A percentile compares a stretch with the other conserved stretches of the same genome.
Evolutionary conservation across 257 asterid genomes (phyloP).

Genomic region (Capsicum pubescens): DNA sequence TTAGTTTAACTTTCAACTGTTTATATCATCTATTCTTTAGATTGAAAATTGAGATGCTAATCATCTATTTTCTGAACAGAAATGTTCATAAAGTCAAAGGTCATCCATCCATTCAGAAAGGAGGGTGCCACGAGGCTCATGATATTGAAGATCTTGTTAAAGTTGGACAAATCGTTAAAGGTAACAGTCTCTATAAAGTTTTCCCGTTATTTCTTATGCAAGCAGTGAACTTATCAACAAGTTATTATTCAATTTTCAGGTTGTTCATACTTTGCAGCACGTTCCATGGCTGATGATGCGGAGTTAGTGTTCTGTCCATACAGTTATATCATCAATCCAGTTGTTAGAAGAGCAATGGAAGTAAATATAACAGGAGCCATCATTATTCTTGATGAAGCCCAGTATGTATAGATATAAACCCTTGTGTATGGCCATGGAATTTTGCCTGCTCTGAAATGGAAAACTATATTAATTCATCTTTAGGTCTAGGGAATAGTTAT

Average conservation of each 20-base stretch:
- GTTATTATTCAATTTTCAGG: conserved; percentile 60
- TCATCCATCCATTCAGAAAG: conserved; percentile 90
- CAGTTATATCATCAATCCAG: conserved; percentile 81
- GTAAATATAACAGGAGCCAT: conserved; percentile 70
- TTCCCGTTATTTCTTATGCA: conserved; percentile 27
- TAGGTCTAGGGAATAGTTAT: background rate
- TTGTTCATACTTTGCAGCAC: conserved; percentile 92
- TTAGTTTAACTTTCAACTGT: conserved; percentile 33
- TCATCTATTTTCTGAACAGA: conserved; percentile 48
- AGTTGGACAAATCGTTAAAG: conserved; percentile 88
- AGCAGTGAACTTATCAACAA: conserved; percentile 37
- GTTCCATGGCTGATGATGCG: conserved; percentile 81
- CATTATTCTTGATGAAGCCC: conserved; percentile 96
- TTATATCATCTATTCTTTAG: conserved; percentile 22
- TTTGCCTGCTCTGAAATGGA: conserved; percentile 25
- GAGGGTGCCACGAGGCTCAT: conserved; percentile 95
- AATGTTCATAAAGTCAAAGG: conserved; percentile 79
- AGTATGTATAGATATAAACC: conserved; percentile 58
- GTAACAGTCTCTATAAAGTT: conserved; percentile 39
- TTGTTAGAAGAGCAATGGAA: conserved; percentile 90
- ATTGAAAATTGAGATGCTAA: conserved; percentile 34
- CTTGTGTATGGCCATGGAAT: background rate
- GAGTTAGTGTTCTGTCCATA: conserved; percentile 95
- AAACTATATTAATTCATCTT: conserved; percentile 19
- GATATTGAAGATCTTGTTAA: conserved; percentile 98